Conservation (phyloP, 208 protist species). For the Balamuthia mandrillaris region DNA sequence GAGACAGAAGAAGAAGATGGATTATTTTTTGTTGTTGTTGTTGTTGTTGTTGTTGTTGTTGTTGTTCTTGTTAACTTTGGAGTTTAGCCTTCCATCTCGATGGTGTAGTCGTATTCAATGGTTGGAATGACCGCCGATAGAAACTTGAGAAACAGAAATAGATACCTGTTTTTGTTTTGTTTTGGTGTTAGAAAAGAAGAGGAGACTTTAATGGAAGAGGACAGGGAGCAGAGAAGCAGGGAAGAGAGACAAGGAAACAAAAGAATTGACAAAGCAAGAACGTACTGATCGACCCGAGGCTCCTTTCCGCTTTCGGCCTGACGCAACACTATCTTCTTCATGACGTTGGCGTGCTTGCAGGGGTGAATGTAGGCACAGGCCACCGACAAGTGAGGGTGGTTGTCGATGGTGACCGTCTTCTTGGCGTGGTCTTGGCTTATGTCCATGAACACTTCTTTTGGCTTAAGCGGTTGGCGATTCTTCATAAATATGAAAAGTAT, state of each 20-base stretch:
- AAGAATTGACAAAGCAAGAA: too few species aligned
- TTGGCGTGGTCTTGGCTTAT: slow-evolving; percentile 91
- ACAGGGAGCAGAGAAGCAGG: neutral
- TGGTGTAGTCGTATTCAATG: slow-evolving; percentile 92
- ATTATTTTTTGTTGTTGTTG: too few species aligned
- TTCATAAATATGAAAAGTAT: slow-evolving; percentile 5
- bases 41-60: too few species aligned
- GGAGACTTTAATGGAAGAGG: too few species aligned
- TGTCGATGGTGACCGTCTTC: slow-evolving; percentile 93
- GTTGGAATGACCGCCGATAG: slow-evolving; percentile 91
- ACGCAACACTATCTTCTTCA: slow-evolving; percentile 85
- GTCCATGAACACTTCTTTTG: slow-evolving; percentile 90
- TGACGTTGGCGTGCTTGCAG: slow-evolving; percentile 89
- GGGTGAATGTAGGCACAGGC: slow-evolving; percentile 92
- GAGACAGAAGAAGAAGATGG: too few species aligned
- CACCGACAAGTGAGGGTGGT: slow-evolving; percentile 73
- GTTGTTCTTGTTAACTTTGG: neutral
- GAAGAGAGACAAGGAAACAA: neutral
- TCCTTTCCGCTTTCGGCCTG: slow-evolving; percentile 76
- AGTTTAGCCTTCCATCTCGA: slow-evolving; percentile 69
- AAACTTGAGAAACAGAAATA: slow-evolving; percentile 90
- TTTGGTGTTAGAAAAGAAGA: too few species aligned
- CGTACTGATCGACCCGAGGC: slow-evolving; percentile 54
- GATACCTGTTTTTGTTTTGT: too few species aligned
- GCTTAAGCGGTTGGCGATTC: slow-evolving; percentile 72